A percentile compares a stretch with the other conserved stretches of the same genome.
Conservation (phyloP, 2,329 filamentous ascomycete genomes). For the Scytalidium sp. region DNA sequence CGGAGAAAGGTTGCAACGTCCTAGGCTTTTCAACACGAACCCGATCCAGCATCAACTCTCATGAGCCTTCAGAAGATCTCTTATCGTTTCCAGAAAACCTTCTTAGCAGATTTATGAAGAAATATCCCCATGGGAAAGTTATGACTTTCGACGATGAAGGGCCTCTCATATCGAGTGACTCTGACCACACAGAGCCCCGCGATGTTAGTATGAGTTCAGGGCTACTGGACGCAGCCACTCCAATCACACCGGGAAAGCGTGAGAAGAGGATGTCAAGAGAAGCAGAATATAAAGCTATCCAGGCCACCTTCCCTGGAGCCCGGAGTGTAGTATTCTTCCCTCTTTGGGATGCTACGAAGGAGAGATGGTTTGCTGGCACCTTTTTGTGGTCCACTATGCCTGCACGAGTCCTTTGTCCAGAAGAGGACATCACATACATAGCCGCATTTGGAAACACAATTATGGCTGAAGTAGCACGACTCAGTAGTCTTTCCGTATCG, state of each 20-base stretch:
- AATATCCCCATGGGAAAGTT: constrained; percentile 28
- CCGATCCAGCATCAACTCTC: constrained; percentile 22
- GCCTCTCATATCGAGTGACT: constrained; percentile 19
- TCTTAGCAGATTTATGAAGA: constrained; percentile 23
- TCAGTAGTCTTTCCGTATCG: constrained; percentile 37
- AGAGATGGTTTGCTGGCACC: constrained; percentile 46
- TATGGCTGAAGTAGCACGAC: constrained; percentile 52
- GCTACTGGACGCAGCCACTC: not conserved
- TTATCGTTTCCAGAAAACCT: constrained; percentile 19
- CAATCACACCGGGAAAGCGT: constrained; percentile 7
- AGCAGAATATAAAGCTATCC: constrained; percentile 28
- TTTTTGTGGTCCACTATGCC: constrained; percentile 46
- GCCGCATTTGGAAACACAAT: constrained; percentile 50
- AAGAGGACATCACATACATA: constrained; percentile 49
- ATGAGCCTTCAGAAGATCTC: constrained; percentile 16
- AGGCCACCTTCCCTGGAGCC: constrained; percentile 37
- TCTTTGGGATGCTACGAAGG: constrained; percentile 42
- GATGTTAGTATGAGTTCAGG: constrained; percentile 7
- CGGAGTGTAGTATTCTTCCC: constrained; percentile 46
- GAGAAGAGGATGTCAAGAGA: constrained; percentile 18
- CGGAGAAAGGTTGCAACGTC: constrained; percentile 22
- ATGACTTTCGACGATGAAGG: constrained; percentile 29
- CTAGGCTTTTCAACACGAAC: constrained; percentile 25
- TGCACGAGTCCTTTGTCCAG: constrained; percentile 40
- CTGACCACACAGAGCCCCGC: constrained; percentile 12